Evolutionary conservation across 768 basidiomycete species (phyloP).

Genomic region (Trametes punicea): DNA sequence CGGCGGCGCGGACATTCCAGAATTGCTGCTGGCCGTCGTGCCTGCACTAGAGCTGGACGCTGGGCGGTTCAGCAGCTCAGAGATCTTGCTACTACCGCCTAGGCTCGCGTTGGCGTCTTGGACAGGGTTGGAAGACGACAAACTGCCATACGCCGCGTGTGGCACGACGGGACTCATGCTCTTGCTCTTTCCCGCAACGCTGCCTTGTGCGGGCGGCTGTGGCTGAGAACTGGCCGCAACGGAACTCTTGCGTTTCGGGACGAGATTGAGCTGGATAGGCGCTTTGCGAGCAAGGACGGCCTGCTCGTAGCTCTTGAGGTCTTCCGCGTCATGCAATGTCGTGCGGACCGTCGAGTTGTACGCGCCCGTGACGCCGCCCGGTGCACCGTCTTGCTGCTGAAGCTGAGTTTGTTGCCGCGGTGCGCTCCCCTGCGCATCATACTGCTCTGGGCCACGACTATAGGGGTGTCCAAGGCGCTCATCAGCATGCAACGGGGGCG

Average conservation of each 20-base stretch:
- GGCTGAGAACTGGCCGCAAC: slow-evolving; percentile 15
- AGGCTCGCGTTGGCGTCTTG: neutral
- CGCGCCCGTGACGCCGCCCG: slow-evolving; percentile 22
- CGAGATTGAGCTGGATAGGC: slow-evolving; percentile 54
- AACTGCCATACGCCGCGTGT: slow-evolving; percentile 4
- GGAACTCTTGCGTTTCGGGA: slow-evolving; percentile 36
- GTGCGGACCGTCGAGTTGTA: slow-evolving; percentile 27
- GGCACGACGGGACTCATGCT: slow-evolving; percentile 23
- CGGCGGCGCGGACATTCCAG: slow-evolving; percentile 4
- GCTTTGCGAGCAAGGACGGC: slow-evolving; percentile 70
- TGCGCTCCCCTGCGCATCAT: too few species aligned
- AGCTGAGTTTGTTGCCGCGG: slow-evolving; percentile 20
- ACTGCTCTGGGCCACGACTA: slow-evolving; percentile 5
- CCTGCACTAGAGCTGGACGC: slow-evolving; percentile 35
- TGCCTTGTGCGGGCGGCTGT: slow-evolving; percentile 8
- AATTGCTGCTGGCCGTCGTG: slow-evolving; percentile 6
- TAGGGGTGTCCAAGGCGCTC: slow-evolving; percentile 12
- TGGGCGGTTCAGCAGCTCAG: slow-evolving; percentile 30
- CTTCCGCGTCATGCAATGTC: slow-evolving; percentile 46
- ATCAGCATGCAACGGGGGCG: slow-evolving; percentile 44
- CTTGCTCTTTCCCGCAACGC: slow-evolving; percentile 17
- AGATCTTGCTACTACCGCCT: slow-evolving; percentile 16
- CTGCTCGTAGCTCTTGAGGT: slow-evolving; percentile 68
- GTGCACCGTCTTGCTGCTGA: slow-evolving; percentile 11
- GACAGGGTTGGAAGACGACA: neutral